phyloP scores from a whole-genome alignment of 202 grass and related monocot genomes.

The Panicum virgatum region DNA sequence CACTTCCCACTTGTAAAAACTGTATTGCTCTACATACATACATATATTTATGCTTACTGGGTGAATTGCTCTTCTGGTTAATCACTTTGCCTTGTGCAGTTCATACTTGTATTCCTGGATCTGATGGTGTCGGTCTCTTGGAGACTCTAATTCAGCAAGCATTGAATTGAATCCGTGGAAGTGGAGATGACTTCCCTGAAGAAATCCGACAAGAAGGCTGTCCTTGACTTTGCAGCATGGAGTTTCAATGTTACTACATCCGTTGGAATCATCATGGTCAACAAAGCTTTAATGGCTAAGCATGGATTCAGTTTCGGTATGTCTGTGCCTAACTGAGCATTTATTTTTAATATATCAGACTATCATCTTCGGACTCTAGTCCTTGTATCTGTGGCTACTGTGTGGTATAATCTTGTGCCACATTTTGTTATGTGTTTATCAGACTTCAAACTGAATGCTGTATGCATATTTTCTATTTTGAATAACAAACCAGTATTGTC shows the following conservation, averaged over 20 bases:
- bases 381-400: background rate
- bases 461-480: background rate
- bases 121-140: background rate
- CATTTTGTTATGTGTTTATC: background rate
- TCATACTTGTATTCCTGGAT: background rate
- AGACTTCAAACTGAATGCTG: background rate
- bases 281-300: conserved; percentile 77
- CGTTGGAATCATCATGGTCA: conserved; percentile 88
- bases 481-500: background rate
- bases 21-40: no score
- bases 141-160: conserved; percentile 8
- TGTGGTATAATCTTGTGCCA: background rate
- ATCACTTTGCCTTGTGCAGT: conserved; percentile 16
- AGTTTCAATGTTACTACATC: conserved; percentile 78
- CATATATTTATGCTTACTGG: no score
- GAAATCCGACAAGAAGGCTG: conserved; percentile 69
- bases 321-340: background rate
- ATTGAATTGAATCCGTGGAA: background rate
- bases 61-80: background rate
- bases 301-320: conserved; percentile 83
- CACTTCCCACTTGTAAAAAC: background rate
- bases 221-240: conserved; percentile 64
- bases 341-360: background rate
- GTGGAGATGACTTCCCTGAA: conserved; percentile 58
- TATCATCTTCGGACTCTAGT: background rate